Evolutionary conservation across 805 yeast genomes (phyloP).

Genomic region (Candida ficus): DNA sequence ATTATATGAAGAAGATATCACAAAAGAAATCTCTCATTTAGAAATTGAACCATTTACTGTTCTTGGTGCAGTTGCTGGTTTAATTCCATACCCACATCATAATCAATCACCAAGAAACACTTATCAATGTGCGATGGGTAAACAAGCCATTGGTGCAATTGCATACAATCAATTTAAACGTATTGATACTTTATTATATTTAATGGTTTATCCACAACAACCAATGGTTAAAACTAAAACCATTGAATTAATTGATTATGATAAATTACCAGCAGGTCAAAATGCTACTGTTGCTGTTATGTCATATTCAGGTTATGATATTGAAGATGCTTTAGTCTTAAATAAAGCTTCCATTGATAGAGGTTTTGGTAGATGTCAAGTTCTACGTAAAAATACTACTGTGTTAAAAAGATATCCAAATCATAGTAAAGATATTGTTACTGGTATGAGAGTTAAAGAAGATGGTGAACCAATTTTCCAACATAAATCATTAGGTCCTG

Average conservation of each 20-base stretch:
- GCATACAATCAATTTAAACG: slow-evolving; percentile 95
- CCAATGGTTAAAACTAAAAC: slow-evolving; percentile 99
- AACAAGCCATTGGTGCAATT: slow-evolving; percentile 99
- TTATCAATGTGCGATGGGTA: slow-evolving; percentile 95
- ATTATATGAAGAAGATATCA: slow-evolving; percentile 66
- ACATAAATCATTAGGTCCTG: slow-evolving; percentile 84
- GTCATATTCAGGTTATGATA: slow-evolving; percentile 99
- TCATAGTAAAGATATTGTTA: slow-evolving; percentile 85
- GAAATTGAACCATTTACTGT: slow-evolving; percentile 96
- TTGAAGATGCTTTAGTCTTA: slow-evolving; percentile 95
- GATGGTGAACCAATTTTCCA: slow-evolving; percentile 78
- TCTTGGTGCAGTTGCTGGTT: slow-evolving; percentile 88
- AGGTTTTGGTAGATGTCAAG: slow-evolving; percentile 98
- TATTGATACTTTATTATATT: slow-evolving; percentile 86
- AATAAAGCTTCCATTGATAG: slow-evolving; percentile 92
- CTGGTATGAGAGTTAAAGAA: slow-evolving; percentile 87
- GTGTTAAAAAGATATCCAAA: slow-evolving; percentile 88
- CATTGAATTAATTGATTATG: slow-evolving; percentile 91
- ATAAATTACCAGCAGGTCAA: slow-evolving; percentile 97
- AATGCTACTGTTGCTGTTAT: slow-evolving; percentile 98
- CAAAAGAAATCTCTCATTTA: slow-evolving; percentile 67
- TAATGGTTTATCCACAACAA: slow-evolving; percentile 99
- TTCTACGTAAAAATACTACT: slow-evolving; percentile 85
- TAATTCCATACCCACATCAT: slow-evolving; percentile 89
- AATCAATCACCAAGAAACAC: slow-evolving; percentile 91